Conservation (phyloP, 345 rosid species). For the Eucalyptus marginata region DNA sequence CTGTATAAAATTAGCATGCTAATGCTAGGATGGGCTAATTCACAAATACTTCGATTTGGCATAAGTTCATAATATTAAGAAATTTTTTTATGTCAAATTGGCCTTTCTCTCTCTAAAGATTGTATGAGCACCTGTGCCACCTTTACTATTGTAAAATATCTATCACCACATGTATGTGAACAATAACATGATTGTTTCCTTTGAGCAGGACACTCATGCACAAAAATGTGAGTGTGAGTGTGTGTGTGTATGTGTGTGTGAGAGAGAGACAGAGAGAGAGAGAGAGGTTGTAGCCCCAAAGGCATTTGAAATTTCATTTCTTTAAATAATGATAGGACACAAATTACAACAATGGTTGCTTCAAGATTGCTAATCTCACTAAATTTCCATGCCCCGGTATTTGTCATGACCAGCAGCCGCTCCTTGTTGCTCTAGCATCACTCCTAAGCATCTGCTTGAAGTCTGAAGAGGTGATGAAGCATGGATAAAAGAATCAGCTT, state of each 20-base stretch:
- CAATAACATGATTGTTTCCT: background rate
- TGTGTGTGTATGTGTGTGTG: too few species aligned
- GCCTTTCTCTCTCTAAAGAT: background rate
- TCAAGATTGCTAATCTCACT: background rate
- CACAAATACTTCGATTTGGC: background rate
- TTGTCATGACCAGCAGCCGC: background rate
- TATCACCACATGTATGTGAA: background rate
- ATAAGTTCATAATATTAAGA: background rate
- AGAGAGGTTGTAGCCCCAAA: background rate
- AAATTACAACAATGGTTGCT: background rate
- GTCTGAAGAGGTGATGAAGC: background rate
- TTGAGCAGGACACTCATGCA: background rate
- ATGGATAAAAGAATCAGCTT: background rate
- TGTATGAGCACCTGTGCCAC: background rate
- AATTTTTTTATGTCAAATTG: background rate
- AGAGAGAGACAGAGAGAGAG: background rate
- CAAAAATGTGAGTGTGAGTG: rapidly evolving
- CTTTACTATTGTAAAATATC: background rate
- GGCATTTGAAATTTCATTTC: background rate
- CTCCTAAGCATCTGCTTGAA: background rate
- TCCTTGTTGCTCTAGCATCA: background rate
- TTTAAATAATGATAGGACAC: background rate
- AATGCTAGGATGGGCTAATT: background rate
- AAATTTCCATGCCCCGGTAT: background rate
- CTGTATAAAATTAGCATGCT: background rate